phyloP scores from a whole-genome alignment of 2,329 filamentous ascomycete genomes.

The Sporothrix luriei region DNA sequence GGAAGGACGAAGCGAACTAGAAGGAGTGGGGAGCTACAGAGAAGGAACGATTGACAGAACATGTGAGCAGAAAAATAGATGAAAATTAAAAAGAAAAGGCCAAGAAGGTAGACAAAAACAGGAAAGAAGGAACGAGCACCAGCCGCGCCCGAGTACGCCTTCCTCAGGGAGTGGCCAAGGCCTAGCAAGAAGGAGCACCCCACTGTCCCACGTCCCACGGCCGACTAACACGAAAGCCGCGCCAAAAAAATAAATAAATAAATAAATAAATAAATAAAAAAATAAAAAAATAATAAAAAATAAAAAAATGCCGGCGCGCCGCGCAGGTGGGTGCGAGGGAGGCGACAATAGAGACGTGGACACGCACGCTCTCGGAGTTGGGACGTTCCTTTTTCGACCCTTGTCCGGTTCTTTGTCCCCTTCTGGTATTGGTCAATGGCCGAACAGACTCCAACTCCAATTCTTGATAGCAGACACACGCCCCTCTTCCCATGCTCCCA shows the following conservation, averaged over 20 bases:
- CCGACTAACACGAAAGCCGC: conserved; percentile 21
- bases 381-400: neutral
- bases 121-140: conserved; percentile 10
- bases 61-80: neutral
- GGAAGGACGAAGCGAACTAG: neutral
- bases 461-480: neutral
- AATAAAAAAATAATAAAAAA: too few relatives aligned
- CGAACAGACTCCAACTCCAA: neutral
- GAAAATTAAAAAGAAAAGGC: neutral
- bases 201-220: neutral
- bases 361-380: neutral
- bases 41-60: conserved; percentile 1
- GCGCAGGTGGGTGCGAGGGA: neutral
- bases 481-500: conserved; percentile 1
- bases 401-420: neutral
- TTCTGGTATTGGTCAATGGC: neutral
- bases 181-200: neutral
- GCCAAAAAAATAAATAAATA: too few relatives aligned
- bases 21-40: conserved; percentile 15
- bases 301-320: neutral
- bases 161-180: conserved; percentile 7
- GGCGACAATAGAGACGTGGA: neutral
- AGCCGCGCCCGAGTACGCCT: neutral
- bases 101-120: neutral
- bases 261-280: too few relatives aligned